These are phyloP conservation scores for Celoporthe dispersa DNA, from an alignment of 2,329 filamentous ascomycete species.

Conservation along the genomic window DNA sequence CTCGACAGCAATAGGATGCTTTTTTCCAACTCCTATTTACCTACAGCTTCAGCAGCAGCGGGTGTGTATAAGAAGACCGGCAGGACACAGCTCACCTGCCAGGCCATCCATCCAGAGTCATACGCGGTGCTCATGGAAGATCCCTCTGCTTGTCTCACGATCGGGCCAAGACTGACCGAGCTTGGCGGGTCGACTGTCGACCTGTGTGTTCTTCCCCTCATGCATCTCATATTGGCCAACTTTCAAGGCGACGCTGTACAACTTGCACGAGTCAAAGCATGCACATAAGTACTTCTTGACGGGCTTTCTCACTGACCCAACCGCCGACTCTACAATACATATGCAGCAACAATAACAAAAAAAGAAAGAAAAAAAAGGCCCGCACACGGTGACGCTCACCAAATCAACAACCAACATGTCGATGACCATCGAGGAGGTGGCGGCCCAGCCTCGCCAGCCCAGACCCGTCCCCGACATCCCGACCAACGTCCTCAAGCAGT, in stretches of 20 bases:
- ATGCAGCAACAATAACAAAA: background rate
- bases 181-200: conserved; percentile 19
- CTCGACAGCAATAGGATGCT: no score
- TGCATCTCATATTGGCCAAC: background rate
- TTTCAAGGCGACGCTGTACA: background rate
- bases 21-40: no score
- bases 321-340: background rate
- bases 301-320: background rate
- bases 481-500: conserved; percentile 49
- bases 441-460: conserved; percentile 40
- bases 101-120: background rate
- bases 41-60: no score
- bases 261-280: background rate
- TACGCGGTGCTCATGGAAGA: background rate
- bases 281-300: background rate
- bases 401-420: conserved; percentile 38
- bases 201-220: background rate
- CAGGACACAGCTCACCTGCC: no score
- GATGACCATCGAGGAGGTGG: conserved; percentile 42
- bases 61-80: no score
- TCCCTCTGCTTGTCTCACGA: background rate
- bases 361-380: background rate
- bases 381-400: background rate
- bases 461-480: conserved; percentile 45
- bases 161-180: conserved; percentile 19